Evolutionary conservation across 768 basidiomycete genomes (phyloP), one percentile per base, ranked within the genome.

Genomic region (Amanita exitialis): DNA sequence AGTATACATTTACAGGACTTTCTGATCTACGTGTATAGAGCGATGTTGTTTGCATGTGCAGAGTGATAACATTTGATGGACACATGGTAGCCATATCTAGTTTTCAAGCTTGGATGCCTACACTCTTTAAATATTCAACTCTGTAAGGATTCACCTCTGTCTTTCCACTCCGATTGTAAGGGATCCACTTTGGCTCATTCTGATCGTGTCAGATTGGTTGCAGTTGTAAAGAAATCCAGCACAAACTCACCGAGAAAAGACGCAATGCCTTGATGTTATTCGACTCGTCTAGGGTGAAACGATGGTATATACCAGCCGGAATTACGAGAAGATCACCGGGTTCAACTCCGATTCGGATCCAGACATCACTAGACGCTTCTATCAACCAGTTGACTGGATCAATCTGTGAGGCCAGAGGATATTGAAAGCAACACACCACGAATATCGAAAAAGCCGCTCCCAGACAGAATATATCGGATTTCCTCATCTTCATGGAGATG

Each of bases 401-500:
- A 2, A 35, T 10, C 28, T 6, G 21, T 35, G 46, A 16, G 4
- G 42, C 30, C 8, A 34, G 18, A 43, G 8, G 18, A 23, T 4
- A 8, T n/a, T n/a, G n/a, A 44, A 18, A 10, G 21, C 13, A 21
- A 59, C 80, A 50, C 56, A 89, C 89, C 89, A 53, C 92, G 77
- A 36, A 97, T 79, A 58, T 97, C 94, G 62, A 96, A 97, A 73
- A 82, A 98, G 0, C 91, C 93, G 34, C 79, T 81, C n/a, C 94
- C 94, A 0, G 76, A 72, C 36, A 91, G 74, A 58, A 94, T 80
- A 59, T 89, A 97, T 6, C 93, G 75, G 60, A 94, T 95, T 67
- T 97, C 93, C 61, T 97, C 93, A 59, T 96, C 93, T 64, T 96
- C 91, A 59, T 96, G 94, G 73, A 97, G 77, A 59, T 96, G 92